Evolutionary conservation across 1,284 basidiomycete species (phyloP).

Genomic region (Quambalaria eucalypti): DNA sequence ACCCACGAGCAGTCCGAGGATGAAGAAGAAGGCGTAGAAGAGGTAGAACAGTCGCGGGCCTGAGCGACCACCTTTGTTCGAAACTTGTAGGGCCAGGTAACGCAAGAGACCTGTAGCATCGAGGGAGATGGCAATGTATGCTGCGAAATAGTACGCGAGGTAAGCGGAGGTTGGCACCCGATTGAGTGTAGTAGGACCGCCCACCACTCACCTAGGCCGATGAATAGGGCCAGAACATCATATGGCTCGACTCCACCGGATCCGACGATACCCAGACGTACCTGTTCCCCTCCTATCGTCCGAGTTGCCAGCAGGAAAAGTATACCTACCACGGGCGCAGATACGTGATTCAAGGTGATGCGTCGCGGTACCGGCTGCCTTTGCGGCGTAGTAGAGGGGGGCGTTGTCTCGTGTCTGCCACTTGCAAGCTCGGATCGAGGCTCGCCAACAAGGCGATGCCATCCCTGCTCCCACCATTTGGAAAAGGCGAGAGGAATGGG

Average conservation of each 20-base stretch:
- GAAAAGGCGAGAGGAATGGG: slow-evolving; percentile 20
- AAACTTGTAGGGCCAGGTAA: slow-evolving; percentile 78
- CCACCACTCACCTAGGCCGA: slow-evolving; percentile 54
- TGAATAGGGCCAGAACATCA: slow-evolving; percentile 85
- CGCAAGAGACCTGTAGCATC: slow-evolving; percentile 81
- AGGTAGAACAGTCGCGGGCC: slow-evolving; percentile 58
- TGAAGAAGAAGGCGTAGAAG: slow-evolving; percentile 71
- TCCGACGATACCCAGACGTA: slow-evolving; percentile 63
- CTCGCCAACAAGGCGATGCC: too few species aligned
- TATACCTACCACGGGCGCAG: slow-evolving; percentile 64
- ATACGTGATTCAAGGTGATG: slow-evolving; percentile 24
- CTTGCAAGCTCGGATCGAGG: too few species aligned
- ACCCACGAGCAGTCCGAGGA: slow-evolving; percentile 70
- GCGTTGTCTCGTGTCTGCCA: not conserved
- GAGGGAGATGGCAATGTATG: slow-evolving; percentile 86
- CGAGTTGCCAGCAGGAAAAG: slow-evolving; percentile 66
- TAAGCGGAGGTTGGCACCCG: not conserved
- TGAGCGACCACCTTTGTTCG: slow-evolving; percentile 21
- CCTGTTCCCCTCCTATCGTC: slow-evolving; percentile 59
- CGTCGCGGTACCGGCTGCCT: not conserved
- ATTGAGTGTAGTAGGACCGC: too few species aligned
- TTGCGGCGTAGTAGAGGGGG: not conserved
- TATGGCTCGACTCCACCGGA: slow-evolving; percentile 74
- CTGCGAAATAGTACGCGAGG: slow-evolving; percentile 41
- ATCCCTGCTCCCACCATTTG: not conserved